Base-by-base conservation (phyloP, 1,284 basidiomycete species). In the Melampsora medusae region DNA sequence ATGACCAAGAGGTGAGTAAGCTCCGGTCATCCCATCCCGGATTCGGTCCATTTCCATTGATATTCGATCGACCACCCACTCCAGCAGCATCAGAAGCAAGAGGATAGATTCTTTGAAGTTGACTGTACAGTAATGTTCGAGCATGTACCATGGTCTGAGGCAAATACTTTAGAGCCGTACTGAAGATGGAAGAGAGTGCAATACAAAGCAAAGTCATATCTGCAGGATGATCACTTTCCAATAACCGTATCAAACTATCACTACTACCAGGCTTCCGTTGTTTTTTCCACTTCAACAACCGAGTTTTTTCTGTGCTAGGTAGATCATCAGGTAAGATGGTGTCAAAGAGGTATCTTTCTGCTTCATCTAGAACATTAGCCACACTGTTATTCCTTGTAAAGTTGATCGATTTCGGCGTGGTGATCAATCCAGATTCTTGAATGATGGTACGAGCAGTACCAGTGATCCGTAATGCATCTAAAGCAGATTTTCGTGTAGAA, bases 31-130 rank as follows among this genome's bases (percentile, higher is more conserved):
- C 73, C 73, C 59, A 76, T n/a, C 67, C 67, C 49, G 66, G 73
- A 56, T 76, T 68, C 31, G 48, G 61, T n/a, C 60, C 69, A 19
- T 62, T 67, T 25, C 65, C 72, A 31, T 62, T 76, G 31, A 64
- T 49, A 16, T 67, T 22, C 38, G 67, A 69, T 25, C 73, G 56
- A 46, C 56, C 67, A 64, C 73, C 73, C 3, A 76, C 67, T 49
- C 73, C 73, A 31, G 73, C 73, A 35, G 67, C 60, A 31, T 76
- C 73, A 25, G 73, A 61, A 22, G 67, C 73, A n/a, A 76, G 61
- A 46, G 73, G 73, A 69, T 76, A 76, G 25, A 76, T 65, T 33
- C 73, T 65, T 67, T 76, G 73, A 64, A 76, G 73, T n/a, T 76
- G 73, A 35, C 67, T 59, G 46, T 76, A 69, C 12, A 76, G 38